Conservation (phyloP, 2,329 filamentous ascomycete species). For the Leptographium wingfieldii region DNA sequence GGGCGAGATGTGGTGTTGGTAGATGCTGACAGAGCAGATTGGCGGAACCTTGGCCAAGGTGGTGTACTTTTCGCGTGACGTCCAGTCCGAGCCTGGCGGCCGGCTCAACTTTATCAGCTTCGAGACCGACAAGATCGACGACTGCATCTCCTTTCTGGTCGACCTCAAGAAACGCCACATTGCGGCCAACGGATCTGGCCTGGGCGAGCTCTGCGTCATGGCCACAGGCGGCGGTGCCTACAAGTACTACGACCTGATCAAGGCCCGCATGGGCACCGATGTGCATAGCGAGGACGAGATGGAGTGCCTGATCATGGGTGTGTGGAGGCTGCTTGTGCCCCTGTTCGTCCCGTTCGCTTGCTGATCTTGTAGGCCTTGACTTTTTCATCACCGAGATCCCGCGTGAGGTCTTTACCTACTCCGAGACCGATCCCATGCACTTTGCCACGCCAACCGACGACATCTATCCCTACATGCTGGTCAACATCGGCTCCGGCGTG, state of each 20-base stretch:
- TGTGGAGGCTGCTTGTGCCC: constrained; percentile 11
- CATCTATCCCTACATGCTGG: constrained; percentile 91
- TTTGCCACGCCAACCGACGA: constrained; percentile 54
- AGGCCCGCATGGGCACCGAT: constrained; percentile 70
- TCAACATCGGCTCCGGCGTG: constrained; percentile 96
- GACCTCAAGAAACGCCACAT: constrained; percentile 74
- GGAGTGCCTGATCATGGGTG: constrained; percentile 93
- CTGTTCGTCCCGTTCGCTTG: neutral
- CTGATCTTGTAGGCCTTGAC: constrained; percentile 57
- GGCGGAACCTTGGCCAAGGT: constrained; percentile 92
- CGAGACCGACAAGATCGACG: constrained; percentile 87
- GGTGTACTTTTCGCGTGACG: constrained; percentile 90
- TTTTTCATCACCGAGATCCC: constrained; percentile 99
- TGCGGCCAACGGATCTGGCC: constrained; percentile 57
- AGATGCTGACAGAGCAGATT: constrained; percentile 45
- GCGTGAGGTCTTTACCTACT: constrained; percentile 93
- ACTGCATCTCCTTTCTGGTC: constrained; percentile 85
- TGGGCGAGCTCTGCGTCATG: constrained; percentile 70
- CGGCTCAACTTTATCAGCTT: constrained; percentile 92
- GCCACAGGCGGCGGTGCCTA: constrained; percentile 92
- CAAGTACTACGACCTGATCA: constrained; percentile 91
- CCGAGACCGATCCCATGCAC: constrained; percentile 78
- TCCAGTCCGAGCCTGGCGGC: constrained; percentile 70
- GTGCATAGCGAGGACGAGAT: constrained; percentile 93
- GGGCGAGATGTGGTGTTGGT: neutral